Base-by-base conservation (phyloP, 257 asterid species). In the Leonotis leonurus region DNA sequence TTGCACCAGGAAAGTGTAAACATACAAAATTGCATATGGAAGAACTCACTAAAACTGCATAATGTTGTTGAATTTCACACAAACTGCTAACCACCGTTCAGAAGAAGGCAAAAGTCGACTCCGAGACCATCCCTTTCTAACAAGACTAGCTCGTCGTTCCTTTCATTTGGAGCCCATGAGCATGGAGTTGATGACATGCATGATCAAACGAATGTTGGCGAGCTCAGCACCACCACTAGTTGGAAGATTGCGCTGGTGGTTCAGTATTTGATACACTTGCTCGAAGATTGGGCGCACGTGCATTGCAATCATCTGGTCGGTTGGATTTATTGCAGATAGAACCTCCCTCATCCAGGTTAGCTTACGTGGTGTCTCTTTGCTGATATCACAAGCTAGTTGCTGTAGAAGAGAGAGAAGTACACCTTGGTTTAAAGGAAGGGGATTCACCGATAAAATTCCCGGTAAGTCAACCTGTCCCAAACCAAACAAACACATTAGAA, bases 161-260 rank as follows among this genome's bases (percentile, higher is more conserved):
- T n/a, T n/a, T n/a, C 88, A 87, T 73, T 88, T 88, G 24, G 83
- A 60, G 64, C 69, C 68, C 96, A 89, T 80, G 25, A 89, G 78
- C 94, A 92, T 85, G 44, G 99, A 92, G 73, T 92, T 83, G 79
- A 92, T 74, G 69, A 85, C 96, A 27, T 89, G 96, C 90, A 85
- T 75, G 73, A 93, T 78, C 60, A 89, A 69, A 3, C 96, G 99
- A 69, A 87, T 85, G 75, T 35, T 80, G 29, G 91, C 75, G 20
- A 83, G 77, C 20, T 87, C 97, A 0, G 77, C 25, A 10, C 77
- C 72, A 0, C 75, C 56, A 0, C 78, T 70, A 12, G 83, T 80
- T 1, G 94, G 92, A 70, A 80, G 73, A 70, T 58, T 81, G 62
- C 87, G 90, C 32, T 84, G 96, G 69, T 85, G 97, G 60, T 78